A percentile compares a stretch with the other conserved stretches of the same genome.
Conservation (phyloP, 2,329 filamentous ascomycete genomes). For the Fusarium sp. region DNA sequence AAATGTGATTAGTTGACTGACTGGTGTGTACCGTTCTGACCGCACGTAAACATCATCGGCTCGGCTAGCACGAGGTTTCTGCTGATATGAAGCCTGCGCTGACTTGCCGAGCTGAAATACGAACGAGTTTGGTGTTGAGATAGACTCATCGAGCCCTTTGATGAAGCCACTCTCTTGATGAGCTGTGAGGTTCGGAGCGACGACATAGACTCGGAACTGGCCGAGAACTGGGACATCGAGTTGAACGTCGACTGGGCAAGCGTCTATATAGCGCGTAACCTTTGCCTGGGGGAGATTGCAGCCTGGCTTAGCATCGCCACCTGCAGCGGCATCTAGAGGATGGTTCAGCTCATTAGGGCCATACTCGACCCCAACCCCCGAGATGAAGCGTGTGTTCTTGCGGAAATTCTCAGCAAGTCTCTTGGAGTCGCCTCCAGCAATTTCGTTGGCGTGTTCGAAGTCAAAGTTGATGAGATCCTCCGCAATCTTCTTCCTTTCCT, state of each 20-base stretch:
- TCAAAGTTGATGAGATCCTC: constrained; percentile 67
- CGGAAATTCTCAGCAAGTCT: constrained; percentile 73
- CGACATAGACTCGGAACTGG: constrained; percentile 78
- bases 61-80: constrained; percentile 63
- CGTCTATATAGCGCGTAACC: constrained; percentile 78
- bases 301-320: constrained; percentile 59
- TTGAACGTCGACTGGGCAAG: constrained; percentile 79
- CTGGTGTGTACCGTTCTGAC: constrained; percentile 71
- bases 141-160: constrained; percentile 61
- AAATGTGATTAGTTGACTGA: constrained; percentile 74
- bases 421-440: constrained; percentile 67
- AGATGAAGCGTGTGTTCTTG: constrained; percentile 76
- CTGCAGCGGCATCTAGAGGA: constrained; percentile 45
- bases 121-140: constrained; percentile 60
- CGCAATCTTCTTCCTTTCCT: constrained; percentile 68
- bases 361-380: constrained; percentile 72
- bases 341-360: constrained; percentile 59
- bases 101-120: constrained; percentile 65
- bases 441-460: constrained; percentile 63
- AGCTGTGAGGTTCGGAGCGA: constrained; percentile 66
- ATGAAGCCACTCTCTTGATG: constrained; percentile 62
- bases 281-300: constrained; percentile 70
- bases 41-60: constrained; percentile 72
- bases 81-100: constrained; percentile 67
- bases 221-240: constrained; percentile 79